These are phyloP conservation scores for Nothomitra cinnamomea DNA, from an alignment of 2,329 filamentous ascomycete genomes.

Conservation along the genomic window DNA sequence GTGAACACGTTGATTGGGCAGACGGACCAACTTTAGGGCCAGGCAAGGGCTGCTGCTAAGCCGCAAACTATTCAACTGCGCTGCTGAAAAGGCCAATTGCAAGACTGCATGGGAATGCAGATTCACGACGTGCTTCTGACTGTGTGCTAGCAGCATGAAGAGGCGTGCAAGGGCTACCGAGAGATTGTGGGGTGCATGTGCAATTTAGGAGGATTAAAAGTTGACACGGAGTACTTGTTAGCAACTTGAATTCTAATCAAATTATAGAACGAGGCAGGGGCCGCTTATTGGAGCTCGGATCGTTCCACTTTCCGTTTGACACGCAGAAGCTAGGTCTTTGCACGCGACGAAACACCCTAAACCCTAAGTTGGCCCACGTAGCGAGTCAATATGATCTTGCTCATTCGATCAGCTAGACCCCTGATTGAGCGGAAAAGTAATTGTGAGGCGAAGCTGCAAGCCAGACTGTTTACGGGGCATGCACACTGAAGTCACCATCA, in stretches of 20 bases:
- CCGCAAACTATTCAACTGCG: background rate
- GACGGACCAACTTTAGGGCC: background rate
- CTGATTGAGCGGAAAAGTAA: too few relatives aligned
- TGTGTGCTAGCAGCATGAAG: background rate
- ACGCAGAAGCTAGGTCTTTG: too few relatives aligned
- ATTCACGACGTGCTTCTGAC: background rate
- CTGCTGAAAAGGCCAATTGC: background rate
- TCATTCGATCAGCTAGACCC: too few relatives aligned
- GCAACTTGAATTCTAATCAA: background rate
- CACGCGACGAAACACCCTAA: too few relatives aligned
- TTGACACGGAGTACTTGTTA: background rate
- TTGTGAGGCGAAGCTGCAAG: too few relatives aligned
- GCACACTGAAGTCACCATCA: too few relatives aligned
- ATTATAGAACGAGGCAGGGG: background rate
- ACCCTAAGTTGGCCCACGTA: too few relatives aligned
- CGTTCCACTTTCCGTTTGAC: too few relatives aligned
- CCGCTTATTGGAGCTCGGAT: too few relatives aligned
- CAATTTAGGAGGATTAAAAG: background rate
- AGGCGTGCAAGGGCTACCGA: background rate
- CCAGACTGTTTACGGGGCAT: too few relatives aligned
- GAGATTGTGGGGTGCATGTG: background rate
- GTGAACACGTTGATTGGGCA: background rate
- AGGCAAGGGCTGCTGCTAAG: background rate
- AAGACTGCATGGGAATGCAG: background rate
- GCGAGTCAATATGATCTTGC: too few relatives aligned